A percentile compares a stretch with the other conserved stretches of the same genome.
Evolutionary conservation across 1,139 yeast species (phyloP).

Genomic region (Scheffersomyces insectosa): DNA sequence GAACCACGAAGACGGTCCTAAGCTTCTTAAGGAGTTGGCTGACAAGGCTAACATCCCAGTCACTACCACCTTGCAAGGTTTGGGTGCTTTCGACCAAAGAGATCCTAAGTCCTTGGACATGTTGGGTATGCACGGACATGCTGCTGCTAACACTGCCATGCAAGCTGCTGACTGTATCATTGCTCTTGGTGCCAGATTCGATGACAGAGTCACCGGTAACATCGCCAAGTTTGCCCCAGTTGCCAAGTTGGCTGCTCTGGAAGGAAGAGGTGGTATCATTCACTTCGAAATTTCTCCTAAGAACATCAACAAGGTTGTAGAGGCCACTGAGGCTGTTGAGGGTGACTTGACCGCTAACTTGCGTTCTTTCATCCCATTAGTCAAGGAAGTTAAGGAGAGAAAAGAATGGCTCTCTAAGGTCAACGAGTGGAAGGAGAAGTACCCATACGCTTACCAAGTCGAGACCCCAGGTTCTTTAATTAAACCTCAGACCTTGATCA

Average conservation of each 20-base stretch:
- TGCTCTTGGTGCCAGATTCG: slow-evolving; percentile 96
- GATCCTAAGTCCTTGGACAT: slow-evolving; percentile 90
- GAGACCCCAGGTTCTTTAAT: slow-evolving; percentile 80
- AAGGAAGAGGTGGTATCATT: slow-evolving; percentile 90
- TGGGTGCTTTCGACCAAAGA: slow-evolving; percentile 91
- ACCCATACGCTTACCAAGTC: slow-evolving; percentile 76
- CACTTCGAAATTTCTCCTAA: slow-evolving; percentile 96
- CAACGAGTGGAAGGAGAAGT: slow-evolving; percentile 79
- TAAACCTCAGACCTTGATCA: slow-evolving; percentile 90
- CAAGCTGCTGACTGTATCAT: slow-evolving; percentile 91
- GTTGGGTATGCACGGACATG: slow-evolving; percentile 98
- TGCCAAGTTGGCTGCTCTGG: slow-evolving; percentile 85
- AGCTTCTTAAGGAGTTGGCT: slow-evolving; percentile 74
- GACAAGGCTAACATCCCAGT: slow-evolving; percentile 94
- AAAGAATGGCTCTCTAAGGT: slow-evolving; percentile 77
- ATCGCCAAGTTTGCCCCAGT: slow-evolving; percentile 89
- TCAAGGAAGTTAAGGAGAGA: slow-evolving; percentile 60
- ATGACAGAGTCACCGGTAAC: slow-evolving; percentile 94
- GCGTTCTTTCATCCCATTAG: slow-evolving; percentile 67
- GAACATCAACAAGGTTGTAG: slow-evolving; percentile 95
- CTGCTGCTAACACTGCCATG: slow-evolving; percentile 91
- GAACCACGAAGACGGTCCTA: slow-evolving; percentile 80
- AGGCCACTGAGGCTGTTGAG: slow-evolving; percentile 95
- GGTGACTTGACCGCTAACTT: slow-evolving; percentile 90
- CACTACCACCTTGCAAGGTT: slow-evolving; percentile 90